Evolutionary conservation across 2,329 filamentous ascomycete genomes (phyloP).

Genomic region (Aciculosporium take): DNA sequence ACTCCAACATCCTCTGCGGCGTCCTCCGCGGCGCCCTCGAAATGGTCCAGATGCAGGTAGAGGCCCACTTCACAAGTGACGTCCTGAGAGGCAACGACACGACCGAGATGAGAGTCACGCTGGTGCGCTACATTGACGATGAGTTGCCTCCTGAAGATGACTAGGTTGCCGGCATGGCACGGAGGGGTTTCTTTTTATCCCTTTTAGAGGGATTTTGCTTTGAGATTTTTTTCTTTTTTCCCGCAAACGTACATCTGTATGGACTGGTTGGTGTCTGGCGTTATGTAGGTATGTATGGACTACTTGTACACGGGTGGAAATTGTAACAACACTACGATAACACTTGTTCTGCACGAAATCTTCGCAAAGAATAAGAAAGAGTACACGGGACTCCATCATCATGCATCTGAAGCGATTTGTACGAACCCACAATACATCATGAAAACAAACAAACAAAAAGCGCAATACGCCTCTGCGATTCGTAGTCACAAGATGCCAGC

Average conservation of each 20-base stretch:
- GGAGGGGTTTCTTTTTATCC: neutral
- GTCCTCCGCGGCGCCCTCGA: conserved; percentile 82
- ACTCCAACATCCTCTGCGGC: conserved; percentile 92
- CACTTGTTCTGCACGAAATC: too few relatives aligned
- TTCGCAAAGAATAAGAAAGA: too few relatives aligned
- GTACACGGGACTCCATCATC: too few relatives aligned
- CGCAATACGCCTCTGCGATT: neutral
- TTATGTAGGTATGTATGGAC: too few relatives aligned
- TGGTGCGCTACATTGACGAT: conserved; percentile 92
- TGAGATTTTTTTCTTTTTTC: neutral
- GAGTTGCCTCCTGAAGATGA: conserved; percentile 96
- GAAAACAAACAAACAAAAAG: neutral
- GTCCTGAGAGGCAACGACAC: conserved; percentile 85
- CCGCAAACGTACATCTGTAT: neutral
- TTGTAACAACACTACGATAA: too few relatives aligned
- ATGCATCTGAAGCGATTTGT: too few relatives aligned
- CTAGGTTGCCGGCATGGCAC: conserved; percentile 26
- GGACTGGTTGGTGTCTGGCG: neutral
- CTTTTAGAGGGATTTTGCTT: neutral
- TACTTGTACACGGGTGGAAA: too few relatives aligned
- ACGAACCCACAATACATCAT: too few relatives aligned
- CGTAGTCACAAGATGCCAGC: neutral
- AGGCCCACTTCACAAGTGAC: conserved; percentile 92
- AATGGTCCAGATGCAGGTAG: conserved; percentile 99
- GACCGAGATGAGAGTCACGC: conserved; percentile 88